Base-by-base conservation (phyloP, 257 asterid genomes). In the Capsicum pubescens region DNA sequence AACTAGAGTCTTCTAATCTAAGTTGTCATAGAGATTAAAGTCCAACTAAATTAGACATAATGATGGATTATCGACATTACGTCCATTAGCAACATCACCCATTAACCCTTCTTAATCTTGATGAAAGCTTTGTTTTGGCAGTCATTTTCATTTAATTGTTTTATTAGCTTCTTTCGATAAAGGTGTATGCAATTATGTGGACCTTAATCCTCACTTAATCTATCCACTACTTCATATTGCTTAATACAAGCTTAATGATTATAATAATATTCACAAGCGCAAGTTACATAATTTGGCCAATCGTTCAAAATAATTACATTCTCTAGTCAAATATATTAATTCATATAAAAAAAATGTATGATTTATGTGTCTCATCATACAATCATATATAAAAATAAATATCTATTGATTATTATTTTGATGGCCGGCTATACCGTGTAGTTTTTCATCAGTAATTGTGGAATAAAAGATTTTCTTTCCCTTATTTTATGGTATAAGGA, bases 41-140 rank as follows among this genome's bases (percentile, higher is more conserved):
- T 76, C 46, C 68, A 57, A 80, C 48, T 52, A 66, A 80, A 84
- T 79, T 61, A 74, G 85, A 80, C 83, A 81, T 83, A 82, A 86
- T 84, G 67, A 84, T 86, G 76, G 76, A 81, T 81, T 59, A 80
- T 82, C 83, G 4, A 87, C 58, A 85, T 74, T 78, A 81, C 60
- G 42, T 88, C 85, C 79, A 68, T 79, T 83, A 67, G 59, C 82
- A 61, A 59, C 89, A 63, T 63, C 32, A 44, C 48, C 48, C 48
- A 44, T 44, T 44, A 44, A 83, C 80, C 81, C 63, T 87, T 83
- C 85, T 85, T 66, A 86, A 88, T 81, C 71, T 79, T 85, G 74
- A 57, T 82, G 2, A n/a, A 74, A 74, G 13, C 61, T 74, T 74
- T 50, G 81, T 74, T 13, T 26, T 76, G 63, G 46, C 81, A 52